Evolutionary conservation across 208 protist genomes (phyloP).

Genomic region (Herpetomonas muscarum): DNA sequence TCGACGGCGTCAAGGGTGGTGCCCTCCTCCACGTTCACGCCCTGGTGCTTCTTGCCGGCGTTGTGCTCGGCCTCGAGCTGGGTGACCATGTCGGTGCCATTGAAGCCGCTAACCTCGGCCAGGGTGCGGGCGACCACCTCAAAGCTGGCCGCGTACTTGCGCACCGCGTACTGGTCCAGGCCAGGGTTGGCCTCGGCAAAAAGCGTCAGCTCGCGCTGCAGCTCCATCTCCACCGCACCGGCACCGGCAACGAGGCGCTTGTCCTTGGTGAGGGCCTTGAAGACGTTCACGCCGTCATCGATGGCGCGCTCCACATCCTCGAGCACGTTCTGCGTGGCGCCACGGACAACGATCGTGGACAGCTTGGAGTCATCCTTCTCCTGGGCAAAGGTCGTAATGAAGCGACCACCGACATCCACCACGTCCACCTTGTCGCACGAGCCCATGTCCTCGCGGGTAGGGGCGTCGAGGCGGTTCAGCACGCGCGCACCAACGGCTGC

Average conservation of each 20-base stretch:
- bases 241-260: conserved; percentile 96
- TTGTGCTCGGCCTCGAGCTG: conserved; percentile 96
- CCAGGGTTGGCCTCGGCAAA: conserved; percentile 91
- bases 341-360: conserved; percentile 99
- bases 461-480: conserved; percentile 90
- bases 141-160: conserved; percentile 97
- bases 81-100: conserved; percentile 94
- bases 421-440: conserved; percentile 93
- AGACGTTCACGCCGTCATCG: conserved; percentile 98
- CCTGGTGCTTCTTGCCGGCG: conserved; percentile 83
- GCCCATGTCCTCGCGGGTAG: conserved; percentile 95
- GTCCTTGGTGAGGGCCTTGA: conserved; percentile 95
- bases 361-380: conserved; percentile 89
- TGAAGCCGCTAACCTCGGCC: conserved; percentile 97
- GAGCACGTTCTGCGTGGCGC: conserved; percentile 97
- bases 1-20: conserved; percentile 79
- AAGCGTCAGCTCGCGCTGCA: conserved; percentile 76
- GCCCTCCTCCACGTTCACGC: conserved; percentile 93
- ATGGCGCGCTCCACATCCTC: conserved; percentile 97
- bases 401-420: conserved; percentile 95
- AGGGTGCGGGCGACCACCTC: conserved; percentile 97
- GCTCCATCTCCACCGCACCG: conserved; percentile 97
- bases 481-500: conserved; percentile 94
- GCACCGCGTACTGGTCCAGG: conserved; percentile 98
- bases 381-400: conserved; percentile 96